Evolutionary conservation across 106 monocot species (phyloP), one percentile per base, ranked within the genome.

Genomic region (Allium sativum): DNA sequence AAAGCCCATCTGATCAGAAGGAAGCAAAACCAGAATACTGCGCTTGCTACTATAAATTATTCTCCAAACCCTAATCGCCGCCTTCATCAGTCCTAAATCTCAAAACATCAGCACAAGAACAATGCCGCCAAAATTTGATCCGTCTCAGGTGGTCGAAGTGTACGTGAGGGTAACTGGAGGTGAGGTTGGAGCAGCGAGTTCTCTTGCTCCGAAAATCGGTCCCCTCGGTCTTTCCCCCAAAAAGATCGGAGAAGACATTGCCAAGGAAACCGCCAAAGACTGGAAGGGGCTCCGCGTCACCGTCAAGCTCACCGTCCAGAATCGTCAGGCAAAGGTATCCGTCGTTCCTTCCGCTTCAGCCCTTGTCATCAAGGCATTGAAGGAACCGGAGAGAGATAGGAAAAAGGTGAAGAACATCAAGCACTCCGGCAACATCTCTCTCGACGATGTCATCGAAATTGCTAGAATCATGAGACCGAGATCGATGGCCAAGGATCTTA

Each of bases 251-350:
- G 83, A 84, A 55, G 85, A 85, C 64, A 84, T 84, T 45, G 84
- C 84, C 15, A 84, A 84, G 71, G 80, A 84, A 68, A 84, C 79
- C 7, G 79, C 84, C 7, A 76, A 74, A 67, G 84, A 84, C 59
- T 84, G 84, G 80, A 84, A 84, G 63, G 84, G 84, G 13, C 80
- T 84, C 64, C 77, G 84, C 19, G 84, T 84, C 31, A 84, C 84
- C 59, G 80, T 80, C 10, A 84, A 84, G 74, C 77, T 84, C 44
- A 84, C 85, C 20, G 81, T 85, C 17, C 85, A 85, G 74, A 85
- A 85, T 44, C 77, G 81, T 8, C 85, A 85, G 76, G 85, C 85
- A 1, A 81, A 85, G 69, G 81, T 85, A 52, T 58, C 68, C 65
- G 77, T 85, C 44, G 84, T 85, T 8, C 80, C 85, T 22, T 85